Conservation (phyloP, 2,329 filamentous ascomycete species). For the Pyricularia grisea region DNA sequence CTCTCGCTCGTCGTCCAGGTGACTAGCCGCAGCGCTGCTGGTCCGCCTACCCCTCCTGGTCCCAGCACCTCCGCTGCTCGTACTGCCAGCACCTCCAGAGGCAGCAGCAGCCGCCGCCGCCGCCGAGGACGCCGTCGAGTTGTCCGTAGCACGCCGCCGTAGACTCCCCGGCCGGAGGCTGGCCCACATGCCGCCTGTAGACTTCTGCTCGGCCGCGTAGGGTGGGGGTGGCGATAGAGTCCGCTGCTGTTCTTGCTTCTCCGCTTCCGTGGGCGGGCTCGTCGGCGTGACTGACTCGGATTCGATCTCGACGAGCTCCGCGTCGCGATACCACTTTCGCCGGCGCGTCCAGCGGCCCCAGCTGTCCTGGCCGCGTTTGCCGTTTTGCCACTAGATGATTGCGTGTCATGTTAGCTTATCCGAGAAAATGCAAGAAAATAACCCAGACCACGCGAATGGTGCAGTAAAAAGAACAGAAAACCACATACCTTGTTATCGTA, state of each 20-base stretch:
- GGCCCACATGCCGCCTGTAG: slow-evolving; percentile 9
- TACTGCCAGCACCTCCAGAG: slow-evolving; percentile 18
- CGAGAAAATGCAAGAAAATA: neutral
- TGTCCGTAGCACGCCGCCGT: slow-evolving; percentile 1
- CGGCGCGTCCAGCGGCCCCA: slow-evolving; percentile 93
- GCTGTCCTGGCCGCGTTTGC: slow-evolving; percentile 73
- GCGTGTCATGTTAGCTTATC: slow-evolving; percentile 2
- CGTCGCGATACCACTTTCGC: slow-evolving; percentile 93
- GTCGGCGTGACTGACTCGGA: slow-evolving; percentile 20
- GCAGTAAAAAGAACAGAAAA: neutral
- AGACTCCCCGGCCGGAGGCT: neutral
- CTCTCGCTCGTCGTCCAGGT: slow-evolving; percentile 31
- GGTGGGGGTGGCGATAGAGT: slow-evolving; percentile 13
- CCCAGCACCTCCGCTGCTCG: slow-evolving; percentile 10
- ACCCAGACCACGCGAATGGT: neutral
- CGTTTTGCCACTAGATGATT: slow-evolving; percentile 70
- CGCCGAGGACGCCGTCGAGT: slow-evolving; percentile 23
- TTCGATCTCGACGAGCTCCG: slow-evolving; percentile 76
- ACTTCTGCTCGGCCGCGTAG: neutral
- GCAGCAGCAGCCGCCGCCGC: slow-evolving; percentile 9
- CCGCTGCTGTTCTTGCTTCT: slow-evolving; percentile 6
- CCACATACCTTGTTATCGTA: slow-evolving; percentile 84
- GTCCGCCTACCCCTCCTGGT: slow-evolving; percentile 15
- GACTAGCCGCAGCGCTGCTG: slow-evolving; percentile 25
- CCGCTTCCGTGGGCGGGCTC: slow-evolving; percentile 4